Evolutionary conservation across 192 early-diverging fungal species (phyloP).

Genomic region (Paraglomus occultum): DNA sequence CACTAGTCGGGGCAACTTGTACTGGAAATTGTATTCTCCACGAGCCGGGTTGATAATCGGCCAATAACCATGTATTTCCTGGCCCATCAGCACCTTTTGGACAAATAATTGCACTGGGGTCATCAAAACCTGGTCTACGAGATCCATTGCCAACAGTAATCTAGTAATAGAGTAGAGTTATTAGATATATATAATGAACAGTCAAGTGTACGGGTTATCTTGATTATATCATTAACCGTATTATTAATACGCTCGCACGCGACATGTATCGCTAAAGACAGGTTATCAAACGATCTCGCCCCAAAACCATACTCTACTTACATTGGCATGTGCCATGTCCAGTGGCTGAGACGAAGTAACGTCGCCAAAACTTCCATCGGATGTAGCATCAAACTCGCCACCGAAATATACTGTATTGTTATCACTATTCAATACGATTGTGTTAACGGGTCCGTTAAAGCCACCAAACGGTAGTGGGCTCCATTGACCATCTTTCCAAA

Average conservation of each 20-base stretch:
- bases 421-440: slow-evolving; percentile 49
- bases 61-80: slow-evolving; percentile 56
- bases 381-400: slow-evolving; percentile 64
- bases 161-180: slow-evolving; percentile 1
- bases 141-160: slow-evolving; percentile 17
- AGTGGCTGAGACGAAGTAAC: slow-evolving; percentile 38
- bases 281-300: neutral
- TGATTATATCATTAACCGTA: too few relatives aligned
- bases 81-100: slow-evolving; percentile 13
- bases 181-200: slow-evolving; percentile 5
- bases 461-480: slow-evolving; percentile 61
- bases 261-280: too few relatives aligned
- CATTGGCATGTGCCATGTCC: slow-evolving; percentile 33
- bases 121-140: neutral
- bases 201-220: neutral
- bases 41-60: slow-evolving; percentile 65
- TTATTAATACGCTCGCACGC: too few relatives aligned
- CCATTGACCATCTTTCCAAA: slow-evolving; percentile 48
- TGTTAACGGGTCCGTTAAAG: slow-evolving; percentile 63
- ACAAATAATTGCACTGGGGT: slow-evolving; percentile 12
- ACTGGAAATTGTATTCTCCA: slow-evolving; percentile 59
- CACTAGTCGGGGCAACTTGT: slow-evolving; percentile 56
- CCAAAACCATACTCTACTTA: slow-evolving; percentile 6
- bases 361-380: slow-evolving; percentile 50
- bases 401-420: slow-evolving; percentile 60